A percentile compares a stretch with the other conserved stretches of the same genome.
These are phyloP conservation scores for Suhomyces faveliae DNA, from an alignment of 805 yeast species.

Conservation along the genomic window DNA sequence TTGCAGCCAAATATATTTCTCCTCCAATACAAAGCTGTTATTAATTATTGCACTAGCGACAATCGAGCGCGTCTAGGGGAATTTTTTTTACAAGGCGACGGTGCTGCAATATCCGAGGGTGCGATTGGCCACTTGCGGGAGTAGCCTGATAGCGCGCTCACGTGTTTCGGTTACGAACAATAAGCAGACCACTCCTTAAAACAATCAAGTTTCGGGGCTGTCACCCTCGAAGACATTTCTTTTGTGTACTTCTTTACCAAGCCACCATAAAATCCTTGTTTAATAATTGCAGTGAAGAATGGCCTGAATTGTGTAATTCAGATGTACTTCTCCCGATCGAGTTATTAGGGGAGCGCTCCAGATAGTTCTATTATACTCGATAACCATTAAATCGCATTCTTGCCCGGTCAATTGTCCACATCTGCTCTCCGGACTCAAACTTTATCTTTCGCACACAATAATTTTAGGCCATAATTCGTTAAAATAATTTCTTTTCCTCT, in stretches of 20 bases:
- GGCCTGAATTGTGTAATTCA: neutral
- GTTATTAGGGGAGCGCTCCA: neutral
- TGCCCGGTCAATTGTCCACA: neutral
- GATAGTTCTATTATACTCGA: neutral
- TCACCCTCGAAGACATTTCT: neutral
- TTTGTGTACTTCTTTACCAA: neutral
- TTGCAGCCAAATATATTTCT: neutral
- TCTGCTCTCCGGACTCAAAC: neutral
- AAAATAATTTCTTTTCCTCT: conserved; percentile 1
- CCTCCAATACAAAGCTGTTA: neutral
- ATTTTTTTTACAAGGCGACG: neutral
- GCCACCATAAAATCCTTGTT: neutral
- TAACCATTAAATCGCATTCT: neutral
- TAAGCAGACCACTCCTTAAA: neutral
- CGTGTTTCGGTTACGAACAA: neutral
- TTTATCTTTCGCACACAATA: neutral
- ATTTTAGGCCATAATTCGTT: neutral
- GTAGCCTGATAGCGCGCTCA: neutral
- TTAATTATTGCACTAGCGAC: neutral
- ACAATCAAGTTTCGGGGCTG: conserved; percentile 1
- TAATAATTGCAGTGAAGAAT: neutral
- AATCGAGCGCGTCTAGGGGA: neutral
- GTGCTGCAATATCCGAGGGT: neutral
- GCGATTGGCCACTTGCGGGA: neutral
- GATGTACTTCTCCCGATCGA: neutral